Evolutionary conservation across 2,329 filamentous ascomycete genomes (phyloP), one percentile per base, ranked within the genome.

Genomic region (Colletotrichum filicis): DNA sequence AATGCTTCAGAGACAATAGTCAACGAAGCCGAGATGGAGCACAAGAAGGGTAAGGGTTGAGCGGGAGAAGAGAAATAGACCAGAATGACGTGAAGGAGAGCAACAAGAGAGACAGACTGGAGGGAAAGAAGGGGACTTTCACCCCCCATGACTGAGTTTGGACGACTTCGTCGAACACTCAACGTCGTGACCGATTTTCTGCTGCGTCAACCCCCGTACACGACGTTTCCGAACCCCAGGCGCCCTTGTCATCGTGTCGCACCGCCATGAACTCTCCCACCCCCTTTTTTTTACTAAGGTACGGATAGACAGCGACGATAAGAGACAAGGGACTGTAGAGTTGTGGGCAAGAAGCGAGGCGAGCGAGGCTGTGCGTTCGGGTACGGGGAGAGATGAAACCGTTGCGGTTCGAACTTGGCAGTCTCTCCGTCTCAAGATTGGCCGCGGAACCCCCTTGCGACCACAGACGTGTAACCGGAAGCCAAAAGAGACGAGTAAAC

Each of bases 351-450:
- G 37, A 24, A 37, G 37, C 55, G 28, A 74, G 68, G 67, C 67
- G 26, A 63, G 62, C 57, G 71, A 74, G 71, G 71, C 68, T 37
- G 68, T 74, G 63, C 58, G 68, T 58, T 53, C 32, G 67, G 66
- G 35, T 61, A 19, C 16, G 6, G 61, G 49, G 68, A 56, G 55
- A 65, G 62, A 24, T 74, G 71, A 74, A 74, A 74, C 71, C 57
- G 62, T 74, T 72, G 68, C 57, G 71, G 71, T 74, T 74, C 68
- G 71, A 74, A 68, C 68, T 58, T 68, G 68, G 63, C 62, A 72
- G 52, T 37, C 58, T 63, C 52, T 53, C 63, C 71, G 68, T 74
- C 71, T 74, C 71, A 72, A 72, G 71, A 73, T 59, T 26, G 62
- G 68, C 71, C 57, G 68, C 53, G 26, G 56, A 58, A 42, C 28